Conservation (phyloP, 139 green algal species). For the Chlorella sp. region DNA sequence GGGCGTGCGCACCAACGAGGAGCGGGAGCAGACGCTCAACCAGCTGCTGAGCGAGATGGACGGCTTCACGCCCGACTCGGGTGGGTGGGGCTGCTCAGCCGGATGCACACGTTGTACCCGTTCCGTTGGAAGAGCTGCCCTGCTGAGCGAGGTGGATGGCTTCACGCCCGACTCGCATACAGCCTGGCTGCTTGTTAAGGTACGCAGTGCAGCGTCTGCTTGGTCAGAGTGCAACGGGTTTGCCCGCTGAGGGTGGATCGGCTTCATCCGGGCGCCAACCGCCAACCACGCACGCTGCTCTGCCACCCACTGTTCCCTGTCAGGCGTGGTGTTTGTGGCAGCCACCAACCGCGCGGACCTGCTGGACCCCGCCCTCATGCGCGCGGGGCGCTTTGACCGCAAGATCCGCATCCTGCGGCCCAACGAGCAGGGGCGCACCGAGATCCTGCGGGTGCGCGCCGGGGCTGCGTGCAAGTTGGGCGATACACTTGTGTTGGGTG, state of each 20-base stretch:
- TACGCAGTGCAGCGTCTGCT: too few relatives aligned
- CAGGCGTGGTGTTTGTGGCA: slow-evolving; percentile 94
- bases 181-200: too few relatives aligned
- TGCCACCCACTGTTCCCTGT: too few relatives aligned
- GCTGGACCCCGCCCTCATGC: slow-evolving; percentile 81
- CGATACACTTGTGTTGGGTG: background rate
- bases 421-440: slow-evolving; percentile 69
- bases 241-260: too few relatives aligned
- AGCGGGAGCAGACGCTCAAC: slow-evolving; percentile 96
- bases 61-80: slow-evolving; percentile 92
- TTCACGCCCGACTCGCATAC: too few relatives aligned
- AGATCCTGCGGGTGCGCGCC: slow-evolving; percentile 78
- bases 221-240: too few relatives aligned
- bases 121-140: too few relatives aligned
- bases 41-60: slow-evolving; percentile 99
- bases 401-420: slow-evolving; percentile 85
- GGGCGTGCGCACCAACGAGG: slow-evolving; percentile 64
- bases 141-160: too few relatives aligned
- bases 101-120: too few relatives aligned
- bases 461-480: background rate
- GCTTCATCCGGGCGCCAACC: too few relatives aligned
- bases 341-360: slow-evolving; percentile 90
- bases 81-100: too few relatives aligned
- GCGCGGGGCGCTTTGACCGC: slow-evolving; percentile 95
- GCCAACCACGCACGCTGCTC: too few relatives aligned